Conservation (phyloP, 2,329 filamentous ascomycete species). For the Colletotrichum sp. region DNA sequence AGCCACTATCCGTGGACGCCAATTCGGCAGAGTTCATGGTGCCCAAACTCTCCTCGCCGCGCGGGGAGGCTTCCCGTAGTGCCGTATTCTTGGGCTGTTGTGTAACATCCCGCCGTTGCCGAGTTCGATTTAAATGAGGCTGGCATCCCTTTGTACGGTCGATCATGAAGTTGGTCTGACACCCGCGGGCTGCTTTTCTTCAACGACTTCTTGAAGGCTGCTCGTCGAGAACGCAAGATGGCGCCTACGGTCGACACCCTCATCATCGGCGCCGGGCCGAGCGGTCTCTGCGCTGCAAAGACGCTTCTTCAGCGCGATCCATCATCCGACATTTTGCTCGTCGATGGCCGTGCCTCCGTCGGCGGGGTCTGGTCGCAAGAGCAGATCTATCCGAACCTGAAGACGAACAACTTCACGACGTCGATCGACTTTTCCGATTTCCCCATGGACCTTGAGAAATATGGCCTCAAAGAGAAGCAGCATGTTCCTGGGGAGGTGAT, state of each 20-base stretch:
- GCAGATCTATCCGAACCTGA: constrained; percentile 45
- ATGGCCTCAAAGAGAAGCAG: constrained; percentile 28
- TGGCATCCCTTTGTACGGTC: neutral
- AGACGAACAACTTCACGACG: constrained; percentile 46
- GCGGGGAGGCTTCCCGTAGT: neutral
- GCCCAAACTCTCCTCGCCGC: neutral
- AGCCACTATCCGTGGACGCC: neutral
- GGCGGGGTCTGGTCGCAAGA: constrained; percentile 48
- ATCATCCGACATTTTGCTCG: constrained; percentile 40
- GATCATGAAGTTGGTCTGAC: neutral
- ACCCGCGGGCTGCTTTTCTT: neutral
- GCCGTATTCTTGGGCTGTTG: neutral
- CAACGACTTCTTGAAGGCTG: neutral
- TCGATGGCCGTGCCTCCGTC: constrained; percentile 44
- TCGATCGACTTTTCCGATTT: constrained; percentile 43
- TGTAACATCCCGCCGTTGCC: neutral
- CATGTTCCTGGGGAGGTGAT: constrained; percentile 65
- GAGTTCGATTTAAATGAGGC: neutral
- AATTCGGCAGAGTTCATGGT: constrained; percentile 18
- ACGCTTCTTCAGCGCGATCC: constrained; percentile 50
- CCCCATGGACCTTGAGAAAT: constrained; percentile 30
- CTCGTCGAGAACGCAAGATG: neutral
- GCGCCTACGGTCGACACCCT: constrained; percentile 20
- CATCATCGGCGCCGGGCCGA: constrained; percentile 32
- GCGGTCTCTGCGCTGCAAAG: constrained; percentile 51